Percentiles rank a stretch among this genome's conserved stretches.
Conservation (phyloP, 2,329 filamentous ascomycete species). For the Sarocladium kiliense region DNA sequence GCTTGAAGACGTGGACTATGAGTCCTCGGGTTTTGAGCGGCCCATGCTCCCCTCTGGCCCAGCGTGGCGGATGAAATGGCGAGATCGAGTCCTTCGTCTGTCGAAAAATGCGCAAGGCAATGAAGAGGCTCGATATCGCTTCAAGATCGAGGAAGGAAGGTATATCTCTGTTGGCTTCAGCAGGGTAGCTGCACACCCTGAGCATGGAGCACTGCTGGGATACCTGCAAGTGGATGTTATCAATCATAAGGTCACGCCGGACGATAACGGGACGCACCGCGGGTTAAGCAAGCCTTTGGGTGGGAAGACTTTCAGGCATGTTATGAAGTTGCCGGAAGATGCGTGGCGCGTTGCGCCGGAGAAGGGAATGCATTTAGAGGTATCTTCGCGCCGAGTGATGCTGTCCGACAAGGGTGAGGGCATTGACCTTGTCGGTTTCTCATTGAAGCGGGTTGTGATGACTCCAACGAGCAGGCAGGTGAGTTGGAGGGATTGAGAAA, state of each 20-base stretch:
- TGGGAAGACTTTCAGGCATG: neutral
- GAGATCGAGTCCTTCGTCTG: neutral
- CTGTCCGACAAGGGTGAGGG: neutral
- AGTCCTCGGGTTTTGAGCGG: neutral
- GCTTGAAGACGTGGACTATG: neutral
- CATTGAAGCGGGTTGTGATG: neutral
- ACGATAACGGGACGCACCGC: neutral
- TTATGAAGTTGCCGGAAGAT: constrained; percentile 1
- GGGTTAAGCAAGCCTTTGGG: neutral
- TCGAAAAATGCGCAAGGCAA: neutral
- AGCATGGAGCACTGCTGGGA: neutral
- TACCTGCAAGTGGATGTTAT: neutral
- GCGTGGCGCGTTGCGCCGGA: neutral
- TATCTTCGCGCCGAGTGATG: neutral
- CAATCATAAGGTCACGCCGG: neutral
- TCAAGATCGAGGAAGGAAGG: neutral
- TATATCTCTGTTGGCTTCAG: constrained; percentile 5
- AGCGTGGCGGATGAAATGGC: constrained; percentile 5
- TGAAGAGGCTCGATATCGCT: constrained; percentile 1
- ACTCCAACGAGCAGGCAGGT: neutral
- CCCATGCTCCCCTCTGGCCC: neutral
- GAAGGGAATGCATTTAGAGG: neutral
- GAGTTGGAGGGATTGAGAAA: neutral
- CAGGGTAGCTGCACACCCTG: neutral
- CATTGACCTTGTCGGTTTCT: neutral